These are phyloP conservation scores for Ophiostoma sp. DNA, from an alignment of 2,329 filamentous ascomycete species.

Conservation along the genomic window DNA sequence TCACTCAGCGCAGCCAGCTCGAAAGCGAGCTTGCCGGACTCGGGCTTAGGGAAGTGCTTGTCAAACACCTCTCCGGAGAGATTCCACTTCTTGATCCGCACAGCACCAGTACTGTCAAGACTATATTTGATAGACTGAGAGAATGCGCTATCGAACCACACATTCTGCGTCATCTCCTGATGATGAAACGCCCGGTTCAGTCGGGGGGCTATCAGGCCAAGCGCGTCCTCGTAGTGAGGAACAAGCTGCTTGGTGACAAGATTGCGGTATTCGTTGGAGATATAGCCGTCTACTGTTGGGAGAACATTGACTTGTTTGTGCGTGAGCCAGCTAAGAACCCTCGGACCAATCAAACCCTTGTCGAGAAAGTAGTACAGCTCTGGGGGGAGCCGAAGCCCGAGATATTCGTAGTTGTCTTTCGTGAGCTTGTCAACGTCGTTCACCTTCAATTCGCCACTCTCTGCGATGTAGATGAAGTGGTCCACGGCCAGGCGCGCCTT, in stretches of 20 bases:
- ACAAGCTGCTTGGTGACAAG: conserved; percentile 70
- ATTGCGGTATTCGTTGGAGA: conserved; percentile 72
- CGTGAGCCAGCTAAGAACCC: conserved; percentile 75
- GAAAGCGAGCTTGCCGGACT: conserved; percentile 45
- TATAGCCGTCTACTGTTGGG: conserved; percentile 79
- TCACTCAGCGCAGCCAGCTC: conserved; percentile 65
- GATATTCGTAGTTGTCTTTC: conserved; percentile 78
- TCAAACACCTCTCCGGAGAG: conserved; percentile 56
- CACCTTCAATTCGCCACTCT: conserved; percentile 70
- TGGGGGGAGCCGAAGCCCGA: conserved; percentile 81
- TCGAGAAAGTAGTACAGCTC: conserved; percentile 90
- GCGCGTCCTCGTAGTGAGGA: conserved; percentile 66
- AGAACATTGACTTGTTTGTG: conserved; percentile 71
- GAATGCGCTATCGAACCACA: conserved; percentile 75
- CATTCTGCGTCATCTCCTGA: conserved; percentile 68
- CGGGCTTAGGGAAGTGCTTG: conserved; percentile 41
- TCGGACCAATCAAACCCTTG: conserved; percentile 70
- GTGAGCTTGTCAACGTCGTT: conserved; percentile 69
- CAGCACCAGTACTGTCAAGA: conserved; percentile 38
- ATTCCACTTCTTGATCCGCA: conserved; percentile 59
- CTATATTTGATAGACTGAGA: conserved; percentile 63
- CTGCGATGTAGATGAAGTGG: conserved; percentile 77
- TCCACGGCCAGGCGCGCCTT: conserved; percentile 79
- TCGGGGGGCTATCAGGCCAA: conserved; percentile 71
- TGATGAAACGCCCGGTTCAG: conserved; percentile 79